A percentile compares a stretch with the other conserved stretches of the same genome.
phyloP scores from a whole-genome alignment of 495 filamentous ascomycete species.

The Penicillium silybi region DNA sequence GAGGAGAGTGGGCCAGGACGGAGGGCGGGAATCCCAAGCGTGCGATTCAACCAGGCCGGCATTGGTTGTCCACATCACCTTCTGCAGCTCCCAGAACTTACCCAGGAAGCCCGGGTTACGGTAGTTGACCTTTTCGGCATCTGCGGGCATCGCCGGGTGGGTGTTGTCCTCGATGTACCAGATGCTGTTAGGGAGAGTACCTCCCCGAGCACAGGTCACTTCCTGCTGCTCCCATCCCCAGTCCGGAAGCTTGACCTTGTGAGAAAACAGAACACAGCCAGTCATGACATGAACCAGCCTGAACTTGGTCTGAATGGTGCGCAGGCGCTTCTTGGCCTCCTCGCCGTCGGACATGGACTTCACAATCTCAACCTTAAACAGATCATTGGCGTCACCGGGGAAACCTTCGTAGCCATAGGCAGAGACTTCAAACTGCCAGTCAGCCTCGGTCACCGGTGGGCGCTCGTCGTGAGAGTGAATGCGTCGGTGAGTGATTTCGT shows the following conservation, averaged over 20 bases:
- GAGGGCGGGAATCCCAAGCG: conserved; percentile 94
- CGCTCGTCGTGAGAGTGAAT: conserved; percentile 96
- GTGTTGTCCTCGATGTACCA: conserved; percentile 94
- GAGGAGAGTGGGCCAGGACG: conserved; percentile 86
- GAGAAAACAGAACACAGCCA: conserved; percentile 92
- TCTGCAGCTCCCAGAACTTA: conserved; percentile 99
- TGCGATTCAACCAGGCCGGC: conserved; percentile 95
- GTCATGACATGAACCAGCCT: conserved; percentile 94
- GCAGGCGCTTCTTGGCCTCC: conserved; percentile 75
- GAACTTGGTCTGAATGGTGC: conserved; percentile 97
- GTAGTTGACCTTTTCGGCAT: conserved; percentile 93
- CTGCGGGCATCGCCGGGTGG: conserved; percentile 67
- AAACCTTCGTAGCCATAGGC: conserved; percentile 98
- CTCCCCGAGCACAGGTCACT: conserved; percentile 92
- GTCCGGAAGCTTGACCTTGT: conserved; percentile 96
- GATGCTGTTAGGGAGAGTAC: conserved; percentile 89
- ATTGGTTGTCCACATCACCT: conserved; percentile 99
- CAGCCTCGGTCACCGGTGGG: conserved; percentile 94
- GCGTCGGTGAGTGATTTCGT: conserved; percentile 74
- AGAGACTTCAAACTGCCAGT: conserved; percentile 98
- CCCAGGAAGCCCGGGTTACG: conserved; percentile 91
- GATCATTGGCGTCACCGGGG: conserved; percentile 91
- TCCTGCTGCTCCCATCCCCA: conserved; percentile 98
- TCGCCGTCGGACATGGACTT: conserved; percentile 80
- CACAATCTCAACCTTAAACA: conserved; percentile 92